phyloP scores from a whole-genome alignment of 805 yeast genomes.

The Sungouiozyma intestinalis region DNA sequence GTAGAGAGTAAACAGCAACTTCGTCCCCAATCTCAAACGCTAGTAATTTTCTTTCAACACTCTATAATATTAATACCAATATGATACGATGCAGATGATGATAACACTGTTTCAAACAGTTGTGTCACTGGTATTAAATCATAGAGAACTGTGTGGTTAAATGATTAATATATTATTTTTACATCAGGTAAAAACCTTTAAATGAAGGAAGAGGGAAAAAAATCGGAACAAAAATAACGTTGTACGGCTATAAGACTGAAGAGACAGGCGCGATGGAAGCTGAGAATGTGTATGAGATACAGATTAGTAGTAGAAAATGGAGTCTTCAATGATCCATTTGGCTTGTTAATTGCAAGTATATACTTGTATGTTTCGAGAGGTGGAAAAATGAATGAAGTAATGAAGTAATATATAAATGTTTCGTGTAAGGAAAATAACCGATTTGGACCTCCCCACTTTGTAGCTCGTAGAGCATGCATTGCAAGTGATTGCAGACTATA shows the following conservation, averaged over 20 bases:
- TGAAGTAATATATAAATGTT: background rate
- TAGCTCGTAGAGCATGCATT: too few species aligned
- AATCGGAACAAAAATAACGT: background rate
- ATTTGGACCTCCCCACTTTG: too few species aligned
- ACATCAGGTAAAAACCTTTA: background rate
- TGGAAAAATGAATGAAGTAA: background rate
- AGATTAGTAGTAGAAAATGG: conserved; percentile 1
- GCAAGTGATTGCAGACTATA: background rate
- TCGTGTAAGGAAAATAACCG: background rate
- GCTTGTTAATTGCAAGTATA: background rate
- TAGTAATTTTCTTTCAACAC: too few species aligned
- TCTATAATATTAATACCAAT: too few species aligned
- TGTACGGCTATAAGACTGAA: background rate
- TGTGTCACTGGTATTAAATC: background rate
- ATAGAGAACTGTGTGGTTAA: background rate
- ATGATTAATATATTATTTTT: background rate
- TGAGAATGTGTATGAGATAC: too few species aligned
- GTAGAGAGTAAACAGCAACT: too few species aligned
- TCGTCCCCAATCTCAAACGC: too few species aligned
- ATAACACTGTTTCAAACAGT: too few species aligned
- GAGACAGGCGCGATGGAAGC: too few species aligned
- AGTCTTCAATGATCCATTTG: too few species aligned
- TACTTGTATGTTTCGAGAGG: background rate
- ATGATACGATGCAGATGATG: too few species aligned
- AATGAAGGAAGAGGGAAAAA: too few species aligned